Base-by-base conservation (phyloP, 352 stramenopile species). In the Phytophthora ramorum region DNA sequence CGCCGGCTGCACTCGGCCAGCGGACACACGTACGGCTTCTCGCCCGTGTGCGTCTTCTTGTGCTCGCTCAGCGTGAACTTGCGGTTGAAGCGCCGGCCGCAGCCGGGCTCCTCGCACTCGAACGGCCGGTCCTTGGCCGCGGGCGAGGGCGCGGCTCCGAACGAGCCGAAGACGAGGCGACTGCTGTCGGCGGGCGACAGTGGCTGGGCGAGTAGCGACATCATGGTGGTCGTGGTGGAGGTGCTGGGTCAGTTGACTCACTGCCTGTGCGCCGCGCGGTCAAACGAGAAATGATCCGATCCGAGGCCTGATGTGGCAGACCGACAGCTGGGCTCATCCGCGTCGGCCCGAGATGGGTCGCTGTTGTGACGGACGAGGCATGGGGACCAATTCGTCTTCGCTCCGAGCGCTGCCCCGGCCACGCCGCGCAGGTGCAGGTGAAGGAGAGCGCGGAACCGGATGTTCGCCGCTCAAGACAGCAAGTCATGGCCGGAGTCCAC, bases 21-120 rank as follows among this genome's bases (percentile, higher is more conserved):
- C n/a, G 75, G 67, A 34, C 78, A 87, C 56, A 71, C 65, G 53
- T 85, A 81, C 10, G 78, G 78, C 54, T 81, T 83, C 66, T 87
- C 78, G 50, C 78, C 78, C 40, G 78, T 82, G 55, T 87, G 78
- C 3, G 74, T 87, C 60, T 87, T 87, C 57, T 69, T 73, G 57
- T 87, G 78, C 56, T 85, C 76, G 41, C 66, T 82, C 30, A 87
- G 75, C 50, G 78, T 85, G 62, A 87, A 87, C 64, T 85, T 84
- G 65, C 78, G 75, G 54, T 76, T 79, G 45, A 82, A 82, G 44
- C 74, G 70, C 5, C 74, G 63, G n/a, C 67, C 74, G 60, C 74
- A 82, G 49, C 63, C 66, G 20, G 71, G 66, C 50, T 77, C 70
- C 17, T 74, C 53, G 63, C 78, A 87, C 57, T 59, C 62, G 58